phyloP scores from a whole-genome alignment of 108 stramenopile genomes.

The Discostella pseudostelligera region DNA sequence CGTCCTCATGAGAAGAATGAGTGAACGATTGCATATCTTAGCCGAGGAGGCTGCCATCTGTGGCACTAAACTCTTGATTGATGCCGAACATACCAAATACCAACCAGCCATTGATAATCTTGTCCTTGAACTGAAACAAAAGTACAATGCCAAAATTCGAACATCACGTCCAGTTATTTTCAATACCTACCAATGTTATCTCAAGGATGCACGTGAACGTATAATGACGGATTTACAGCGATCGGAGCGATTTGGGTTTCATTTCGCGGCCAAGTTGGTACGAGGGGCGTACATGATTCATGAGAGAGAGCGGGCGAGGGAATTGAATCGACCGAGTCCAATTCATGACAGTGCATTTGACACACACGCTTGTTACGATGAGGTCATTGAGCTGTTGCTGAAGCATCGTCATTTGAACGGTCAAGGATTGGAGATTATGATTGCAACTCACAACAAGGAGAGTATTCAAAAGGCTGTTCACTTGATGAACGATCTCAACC shows the following conservation, averaged over 20 bases:
- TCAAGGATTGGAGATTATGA: slow-evolving; percentile 78
- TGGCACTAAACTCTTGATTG: slow-evolving; percentile 89
- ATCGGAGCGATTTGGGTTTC: slow-evolving; percentile 68
- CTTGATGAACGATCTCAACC: slow-evolving; percentile 67
- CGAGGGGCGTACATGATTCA: slow-evolving; percentile 96
- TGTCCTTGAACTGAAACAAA: slow-evolving; percentile 72
- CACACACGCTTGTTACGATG: slow-evolving; percentile 90
- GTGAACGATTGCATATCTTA: slow-evolving; percentile 60
- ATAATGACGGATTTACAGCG: slow-evolving; percentile 82
- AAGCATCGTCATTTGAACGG: slow-evolving; percentile 39
- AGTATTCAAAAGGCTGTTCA: slow-evolving; percentile 77
- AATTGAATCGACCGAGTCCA: slow-evolving; percentile 56
- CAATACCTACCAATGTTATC: slow-evolving; percentile 95
- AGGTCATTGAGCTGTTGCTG: slow-evolving; percentile 65
- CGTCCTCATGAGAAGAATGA: slow-evolving; percentile 74
- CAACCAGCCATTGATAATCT: slow-evolving; percentile 97
- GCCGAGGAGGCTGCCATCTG: slow-evolving; percentile 65
- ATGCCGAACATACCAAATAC: slow-evolving; percentile 94
- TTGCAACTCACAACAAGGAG: slow-evolving; percentile 91
- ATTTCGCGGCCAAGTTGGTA: slow-evolving; percentile 94
- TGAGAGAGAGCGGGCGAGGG: slow-evolving; percentile 78
- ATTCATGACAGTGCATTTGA: slow-evolving; percentile 82
- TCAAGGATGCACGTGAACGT: slow-evolving; percentile 72
- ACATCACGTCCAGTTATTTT: slow-evolving; percentile 87
- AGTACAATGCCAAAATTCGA: slow-evolving; percentile 62